phyloP scores from a whole-genome alignment of 2,329 filamentous ascomycete species.

The Rutstroemia sp. region DNA sequence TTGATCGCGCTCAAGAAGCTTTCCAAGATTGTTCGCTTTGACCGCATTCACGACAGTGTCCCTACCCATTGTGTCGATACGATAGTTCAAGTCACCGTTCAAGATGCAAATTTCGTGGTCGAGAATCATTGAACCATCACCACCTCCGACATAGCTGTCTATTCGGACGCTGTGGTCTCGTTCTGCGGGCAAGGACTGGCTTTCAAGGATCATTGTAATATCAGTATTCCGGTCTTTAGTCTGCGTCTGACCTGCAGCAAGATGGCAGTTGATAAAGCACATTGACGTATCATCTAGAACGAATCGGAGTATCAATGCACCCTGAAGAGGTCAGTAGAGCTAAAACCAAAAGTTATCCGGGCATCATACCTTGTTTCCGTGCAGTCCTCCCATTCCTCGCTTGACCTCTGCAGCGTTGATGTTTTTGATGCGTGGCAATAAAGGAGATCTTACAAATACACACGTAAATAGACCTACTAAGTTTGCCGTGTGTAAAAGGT shows the following conservation, averaged over 20 bases:
- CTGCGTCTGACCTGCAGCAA: slow-evolving; percentile 87
- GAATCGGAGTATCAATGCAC: slow-evolving; percentile 86
- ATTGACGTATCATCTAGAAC: slow-evolving; percentile 87
- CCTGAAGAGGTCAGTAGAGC: slow-evolving; percentile 35
- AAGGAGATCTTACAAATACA: slow-evolving; percentile 79
- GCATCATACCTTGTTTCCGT: slow-evolving; percentile 72
- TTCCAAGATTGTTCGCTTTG: slow-evolving; percentile 69
- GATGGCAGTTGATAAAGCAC: slow-evolving; percentile 95
- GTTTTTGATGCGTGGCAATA: slow-evolving; percentile 69
- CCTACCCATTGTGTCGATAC: slow-evolving; percentile 93
- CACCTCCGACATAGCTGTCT: slow-evolving; percentile 82
- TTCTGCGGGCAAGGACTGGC: slow-evolving; percentile 65
- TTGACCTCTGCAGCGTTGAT: slow-evolving; percentile 81
- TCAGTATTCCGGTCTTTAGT: slow-evolving; percentile 90
- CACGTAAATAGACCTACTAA: slow-evolving; percentile 94
- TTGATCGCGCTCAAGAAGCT: slow-evolving; percentile 89
- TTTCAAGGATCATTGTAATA: slow-evolving; percentile 81
- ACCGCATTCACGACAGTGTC: slow-evolving; percentile 86
- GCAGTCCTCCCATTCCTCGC: slow-evolving; percentile 87
- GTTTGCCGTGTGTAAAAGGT: slow-evolving; percentile 79
- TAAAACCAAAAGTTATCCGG: not conserved
- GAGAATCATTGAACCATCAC: slow-evolving; percentile 88
- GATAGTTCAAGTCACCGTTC: slow-evolving; percentile 96
- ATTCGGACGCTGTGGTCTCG: slow-evolving; percentile 58
- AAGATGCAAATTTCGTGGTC: slow-evolving; percentile 97